Base-by-base conservation (phyloP, 495 filamentous ascomycete genomes). In the Daldinia caldariorum region DNA sequence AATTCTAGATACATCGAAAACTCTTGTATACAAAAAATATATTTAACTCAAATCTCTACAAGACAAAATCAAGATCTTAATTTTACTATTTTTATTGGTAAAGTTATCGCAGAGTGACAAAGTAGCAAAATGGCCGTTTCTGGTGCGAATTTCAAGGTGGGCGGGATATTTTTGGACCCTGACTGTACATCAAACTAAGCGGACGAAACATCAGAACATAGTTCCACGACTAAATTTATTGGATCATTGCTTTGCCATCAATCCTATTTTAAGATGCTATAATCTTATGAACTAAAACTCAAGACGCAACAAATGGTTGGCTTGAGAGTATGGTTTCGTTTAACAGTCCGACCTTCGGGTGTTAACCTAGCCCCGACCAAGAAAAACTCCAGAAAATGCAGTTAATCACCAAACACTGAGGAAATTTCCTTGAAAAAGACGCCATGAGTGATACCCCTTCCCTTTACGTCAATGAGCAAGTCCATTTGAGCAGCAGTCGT, bases 301-400 rank as follows among this genome's bases (percentile, higher is more conserved):
- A 12, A 47, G 22, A 20, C 18, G 12, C 43, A 22, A 22, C 43
- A 22, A 47, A 47, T 22, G 9, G 43, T 22, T 47, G 16, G 20
- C 9, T 18, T 47, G 3, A 20, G 18, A 20, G 43, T 20, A 47
- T 20, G 9, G 20, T 20, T 22, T 20, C 20, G 20, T 47, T 22
- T 20, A 47, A 20, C 43, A 20, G 43, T 9, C 18, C 43, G 43
- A 12, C 43, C 18, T 47, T 32, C 31, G 31, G 29, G 50, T 34
- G 8, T 26, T 34, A 54, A 59, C 56, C 60, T 41, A 32, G 3
- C 38, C 61, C 31, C 31, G 31, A 20, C 18, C 22, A 57, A 61
- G 31, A 16, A 18, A 64, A 58, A 58, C 61, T 41, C 53, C 61
- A 26, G 22, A 64, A 38, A 39, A 64, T 64, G 61, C 61, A 63